Evolutionary conservation across 2,329 filamentous ascomycete genomes (phyloP).

Genomic region (Cordyceps javanica): DNA sequence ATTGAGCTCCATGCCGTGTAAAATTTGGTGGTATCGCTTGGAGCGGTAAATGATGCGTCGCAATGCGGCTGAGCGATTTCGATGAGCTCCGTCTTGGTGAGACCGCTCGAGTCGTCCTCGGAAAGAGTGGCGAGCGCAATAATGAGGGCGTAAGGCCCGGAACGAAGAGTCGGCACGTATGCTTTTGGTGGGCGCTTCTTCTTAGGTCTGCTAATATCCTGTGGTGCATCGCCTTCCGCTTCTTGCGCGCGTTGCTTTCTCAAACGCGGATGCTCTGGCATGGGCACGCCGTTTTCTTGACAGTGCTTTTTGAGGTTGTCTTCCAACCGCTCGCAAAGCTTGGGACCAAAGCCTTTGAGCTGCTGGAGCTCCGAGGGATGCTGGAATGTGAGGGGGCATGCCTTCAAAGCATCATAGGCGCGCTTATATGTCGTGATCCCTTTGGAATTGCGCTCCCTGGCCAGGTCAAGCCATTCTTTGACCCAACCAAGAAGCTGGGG

Average conservation of each 20-base stretch:
- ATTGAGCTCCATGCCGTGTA: slow-evolving; percentile 82
- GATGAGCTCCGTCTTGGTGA: slow-evolving; percentile 65
- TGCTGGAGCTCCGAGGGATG: slow-evolving; percentile 69
- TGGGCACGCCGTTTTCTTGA: slow-evolving; percentile 58
- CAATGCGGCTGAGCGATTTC: slow-evolving; percentile 64
- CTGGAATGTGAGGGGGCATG: slow-evolving; percentile 62
- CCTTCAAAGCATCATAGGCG: slow-evolving; percentile 70
- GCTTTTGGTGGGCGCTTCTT: slow-evolving; percentile 60
- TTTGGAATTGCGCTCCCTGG: slow-evolving; percentile 63
- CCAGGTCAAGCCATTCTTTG: slow-evolving; percentile 69
- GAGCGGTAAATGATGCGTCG: slow-evolving; percentile 65
- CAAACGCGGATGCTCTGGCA: slow-evolving; percentile 52
- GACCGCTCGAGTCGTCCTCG: slow-evolving; percentile 43
- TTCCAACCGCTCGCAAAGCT: slow-evolving; percentile 63
- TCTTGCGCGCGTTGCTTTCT: slow-evolving; percentile 32
- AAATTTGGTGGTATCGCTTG: slow-evolving; percentile 59
- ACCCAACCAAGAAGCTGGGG: slow-evolving; percentile 67
- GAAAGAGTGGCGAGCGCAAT: slow-evolving; percentile 57
- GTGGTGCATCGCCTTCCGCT: slow-evolving; percentile 25
- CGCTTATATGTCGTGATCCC: slow-evolving; percentile 66
- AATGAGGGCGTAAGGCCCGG: slow-evolving; percentile 67
- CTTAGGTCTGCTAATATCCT: slow-evolving; percentile 25
- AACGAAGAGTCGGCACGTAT: slow-evolving; percentile 68
- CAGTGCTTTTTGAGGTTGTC: slow-evolving; percentile 56
- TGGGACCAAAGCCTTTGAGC: slow-evolving; percentile 68